Conservation (phyloP, 352 stramenopile species). For the Thalassiosira livingstoniorum region DNA sequence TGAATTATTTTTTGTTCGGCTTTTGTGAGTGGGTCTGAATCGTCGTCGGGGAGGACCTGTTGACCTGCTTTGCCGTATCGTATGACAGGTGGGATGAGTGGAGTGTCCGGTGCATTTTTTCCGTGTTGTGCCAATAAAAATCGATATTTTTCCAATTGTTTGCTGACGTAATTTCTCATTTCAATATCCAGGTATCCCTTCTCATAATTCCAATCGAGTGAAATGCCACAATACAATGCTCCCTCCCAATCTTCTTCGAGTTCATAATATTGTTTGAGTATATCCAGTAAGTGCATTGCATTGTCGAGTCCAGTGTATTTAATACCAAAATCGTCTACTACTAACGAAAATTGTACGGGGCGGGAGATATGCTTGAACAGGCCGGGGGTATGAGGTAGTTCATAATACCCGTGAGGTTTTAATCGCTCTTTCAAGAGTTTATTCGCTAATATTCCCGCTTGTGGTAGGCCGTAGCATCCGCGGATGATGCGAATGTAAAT, state of each 20-base stretch:
- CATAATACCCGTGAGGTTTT: background rate
- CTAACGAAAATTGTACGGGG: background rate
- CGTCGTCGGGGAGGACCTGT: background rate
- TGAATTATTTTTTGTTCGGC: background rate
- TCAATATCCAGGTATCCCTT: constrained; percentile 6
- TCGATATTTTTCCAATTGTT: background rate
- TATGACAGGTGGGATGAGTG: background rate
- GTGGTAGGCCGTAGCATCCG: background rate
- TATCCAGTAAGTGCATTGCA: background rate
- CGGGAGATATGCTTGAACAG: background rate
- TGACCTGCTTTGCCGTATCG: background rate
- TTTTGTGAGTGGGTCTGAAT: background rate
- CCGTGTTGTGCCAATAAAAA: background rate
- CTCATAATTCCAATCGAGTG: constrained; percentile 10
- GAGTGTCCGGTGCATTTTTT: background rate
- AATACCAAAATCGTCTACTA: constrained; percentile 5
- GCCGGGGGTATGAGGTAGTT: background rate
- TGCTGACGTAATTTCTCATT: background rate
- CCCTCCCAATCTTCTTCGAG: background rate
- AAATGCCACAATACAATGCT: background rate
- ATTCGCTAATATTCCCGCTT: background rate
- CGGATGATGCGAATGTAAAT: background rate
- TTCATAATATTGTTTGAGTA: background rate
- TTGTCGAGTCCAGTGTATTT: constrained; percentile 1
- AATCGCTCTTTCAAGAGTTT: constrained; percentile 1